These are phyloP conservation scores for Lotus japonicus DNA, from an alignment of 306 rosid genomes.

Conservation along the genomic window DNA sequence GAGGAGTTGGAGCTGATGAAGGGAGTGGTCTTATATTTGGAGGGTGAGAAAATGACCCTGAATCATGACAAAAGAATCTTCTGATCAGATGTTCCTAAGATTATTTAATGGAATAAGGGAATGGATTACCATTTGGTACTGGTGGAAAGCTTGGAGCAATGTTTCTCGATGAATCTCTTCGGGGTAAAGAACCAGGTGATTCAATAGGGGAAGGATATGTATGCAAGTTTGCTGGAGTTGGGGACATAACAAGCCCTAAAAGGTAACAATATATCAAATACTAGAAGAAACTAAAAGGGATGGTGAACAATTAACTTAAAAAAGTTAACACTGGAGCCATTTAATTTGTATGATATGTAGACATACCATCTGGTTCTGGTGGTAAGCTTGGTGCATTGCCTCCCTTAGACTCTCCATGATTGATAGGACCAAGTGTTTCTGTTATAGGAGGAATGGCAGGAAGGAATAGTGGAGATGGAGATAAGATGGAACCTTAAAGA, in stretches of 20 bases:
- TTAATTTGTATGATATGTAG: background rate
- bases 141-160: slow-evolving; percentile 38
- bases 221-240: slow-evolving; percentile 31
- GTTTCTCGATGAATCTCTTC: slow-evolving; percentile 20
- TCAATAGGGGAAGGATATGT: slow-evolving; percentile 29
- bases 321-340: background rate
- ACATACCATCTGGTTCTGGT: slow-evolving; percentile 17
- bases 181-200: slow-evolving; percentile 29
- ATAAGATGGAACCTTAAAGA: slow-evolving; percentile 30
- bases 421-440: slow-evolving; percentile 34
- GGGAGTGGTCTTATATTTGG: slow-evolving; percentile 30
- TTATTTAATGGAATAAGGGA: slow-evolving; percentile 2
- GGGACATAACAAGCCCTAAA: slow-evolving; percentile 38
- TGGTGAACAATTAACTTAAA: background rate
- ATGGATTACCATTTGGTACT: slow-evolving; percentile 39
- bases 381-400: slow-evolving; percentile 34
- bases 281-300: background rate
- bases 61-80: slow-evolving; percentile 16
- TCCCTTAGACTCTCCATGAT: slow-evolving; percentile 22
- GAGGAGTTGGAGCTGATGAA: slow-evolving; percentile 36
- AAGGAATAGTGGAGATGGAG: slow-evolving; percentile 35
- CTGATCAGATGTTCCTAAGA: slow-evolving; percentile 2
- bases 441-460: slow-evolving; percentile 28
- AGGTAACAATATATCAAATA: background rate
- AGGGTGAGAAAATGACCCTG: slow-evolving; percentile 42